Evolutionary conservation across 2,329 filamentous ascomycete genomes (phyloP), one percentile per base, ranked within the genome.

Genomic region (Fusarium dlaminii): DNA sequence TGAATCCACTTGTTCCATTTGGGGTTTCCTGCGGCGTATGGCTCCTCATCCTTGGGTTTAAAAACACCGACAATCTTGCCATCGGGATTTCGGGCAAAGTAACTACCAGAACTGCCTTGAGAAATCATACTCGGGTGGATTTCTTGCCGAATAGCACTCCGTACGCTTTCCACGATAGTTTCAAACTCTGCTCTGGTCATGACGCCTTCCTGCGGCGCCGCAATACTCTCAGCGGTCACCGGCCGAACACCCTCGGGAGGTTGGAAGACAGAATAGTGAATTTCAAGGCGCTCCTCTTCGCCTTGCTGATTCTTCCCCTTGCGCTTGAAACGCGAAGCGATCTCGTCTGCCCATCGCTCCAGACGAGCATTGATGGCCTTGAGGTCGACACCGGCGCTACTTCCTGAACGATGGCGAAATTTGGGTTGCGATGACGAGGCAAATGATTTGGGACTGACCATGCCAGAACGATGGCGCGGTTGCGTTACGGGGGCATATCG

Each of bases 1-100:
- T 99, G 96, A 85, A 99, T 95, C 96, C 96, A 99, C 84, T 99
- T 99, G 77, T 97, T 98, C 96, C 96, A 98, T 82, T 99, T 99
- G 11, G 96, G 96, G 80, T 99, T 99, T 76, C 94, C 93, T 37
- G 94, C 96, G 3, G 96, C 96, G 80, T 98, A 99, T 2, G 96
- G 96, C 82, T 99, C 97, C 84, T 99, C 96, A 78, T 99, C 96
- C 84, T 99, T 99, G 46, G 96, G 96, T 82, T 99, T 99, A 85
- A 99, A 99, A 9, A 99, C 96, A 40, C 95, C 96, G 8, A 99
- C 94, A 22, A 98, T 94, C 85, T 97, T 98, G 58, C 96, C 96
- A 64, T 96, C 92, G 3, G 90, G 90, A 78, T 98, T 97, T 67
- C 95, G 90, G 32, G 96, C 96, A 87, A 99, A 99, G 85, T 99